A percentile compares a stretch with the other conserved stretches of the same genome.
These are phyloP conservation scores for Clathrospora elynae DNA, from an alignment of 2,329 filamentous ascomycete genomes.

Conservation along the genomic window DNA sequence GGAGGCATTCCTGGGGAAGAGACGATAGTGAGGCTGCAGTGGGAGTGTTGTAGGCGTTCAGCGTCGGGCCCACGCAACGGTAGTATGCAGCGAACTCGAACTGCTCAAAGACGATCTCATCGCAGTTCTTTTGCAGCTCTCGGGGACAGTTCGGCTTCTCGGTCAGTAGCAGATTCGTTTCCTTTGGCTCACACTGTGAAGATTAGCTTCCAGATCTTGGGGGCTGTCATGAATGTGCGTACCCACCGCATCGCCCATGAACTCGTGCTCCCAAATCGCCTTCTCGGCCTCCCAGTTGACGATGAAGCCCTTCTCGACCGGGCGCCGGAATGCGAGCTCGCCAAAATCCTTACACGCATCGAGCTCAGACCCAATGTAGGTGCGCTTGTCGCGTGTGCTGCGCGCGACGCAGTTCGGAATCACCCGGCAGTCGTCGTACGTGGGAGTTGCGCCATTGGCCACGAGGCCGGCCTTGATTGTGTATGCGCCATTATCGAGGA, in stretches of 20 bases:
- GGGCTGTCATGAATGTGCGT: constrained; percentile 21
- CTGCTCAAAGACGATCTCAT: constrained; percentile 97
- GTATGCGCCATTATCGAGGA: constrained; percentile 92
- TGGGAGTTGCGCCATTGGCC: constrained; percentile 29
- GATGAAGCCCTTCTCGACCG: constrained; percentile 91
- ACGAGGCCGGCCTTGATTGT: constrained; percentile 88
- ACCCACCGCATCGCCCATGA: constrained; percentile 71
- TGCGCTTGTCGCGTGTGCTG: constrained; percentile 72
- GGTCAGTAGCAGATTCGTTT: constrained; percentile 82
- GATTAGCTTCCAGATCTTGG: background rate
- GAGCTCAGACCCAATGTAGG: constrained; percentile 80
- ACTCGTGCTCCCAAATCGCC: constrained; percentile 91
- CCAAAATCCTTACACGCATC: constrained; percentile 84
- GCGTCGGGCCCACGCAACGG: constrained; percentile 70
- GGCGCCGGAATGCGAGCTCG: constrained; percentile 82
- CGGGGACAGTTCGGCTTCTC: constrained; percentile 85
- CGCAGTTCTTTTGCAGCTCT: constrained; percentile 83
- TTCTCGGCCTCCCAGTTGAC: constrained; percentile 97
- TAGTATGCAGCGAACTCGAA: constrained; percentile 90
- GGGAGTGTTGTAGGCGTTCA: constrained; percentile 75
- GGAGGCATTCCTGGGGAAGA: constrained; percentile 75
- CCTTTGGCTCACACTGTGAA: constrained; percentile 69
- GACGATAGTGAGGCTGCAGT: constrained; percentile 52
- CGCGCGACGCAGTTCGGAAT: constrained; percentile 90
- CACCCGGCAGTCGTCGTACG: constrained; percentile 60